Base-by-base conservation (phyloP, 1,284 basidiomycete species). In the Microbotryum intermedium region DNA sequence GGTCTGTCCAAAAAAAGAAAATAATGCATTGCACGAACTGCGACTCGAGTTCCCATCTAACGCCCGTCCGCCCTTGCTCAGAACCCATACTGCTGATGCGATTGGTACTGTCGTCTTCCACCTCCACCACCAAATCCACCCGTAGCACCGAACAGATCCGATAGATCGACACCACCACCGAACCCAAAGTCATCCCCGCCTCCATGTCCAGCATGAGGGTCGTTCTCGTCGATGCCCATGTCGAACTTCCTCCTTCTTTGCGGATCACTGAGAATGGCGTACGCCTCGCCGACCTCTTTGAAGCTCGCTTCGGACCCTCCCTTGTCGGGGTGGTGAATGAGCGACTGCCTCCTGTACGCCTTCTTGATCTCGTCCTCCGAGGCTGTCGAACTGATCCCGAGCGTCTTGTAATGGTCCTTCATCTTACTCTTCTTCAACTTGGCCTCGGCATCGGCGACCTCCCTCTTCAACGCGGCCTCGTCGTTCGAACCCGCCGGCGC, bases 341-440 rank as follows among this genome's bases (percentile, higher is more conserved):
- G 75, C 71, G 83, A 85, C 75, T 88, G 85, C 62, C 81, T 78
- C n/a, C 69, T 58, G 48, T 71, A 71, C 10, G 64, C 67, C 74
- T 88, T 89, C 78, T 88, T 88, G 70, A 90, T 84, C 42, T 90
- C 88, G 2, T 72, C 58, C 42, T 86, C 85, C 0, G 76, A 77
- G 66, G 83, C 84, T 4, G 48, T 55, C 10, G 49, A 18, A 21
- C 47, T 13, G 1, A 65, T 53, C 18, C 63, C 62, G 20, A 72
- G 60, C 26, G 65, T 66, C 51, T 71, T 70, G 63, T 72, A 72
- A 47, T 72, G 58, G 50, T 69, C 64, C 65, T 89, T 89, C 53
- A 85, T 84, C 77, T 90, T 89, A 75, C 85, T 87, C 66, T 84
- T 77, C 79, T 89, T 90, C 62, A 90, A 76, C 57, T 81, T 83